Base-by-base conservation (phyloP, 2,329 filamentous ascomycete species). In the Alternaria arbusti region DNA sequence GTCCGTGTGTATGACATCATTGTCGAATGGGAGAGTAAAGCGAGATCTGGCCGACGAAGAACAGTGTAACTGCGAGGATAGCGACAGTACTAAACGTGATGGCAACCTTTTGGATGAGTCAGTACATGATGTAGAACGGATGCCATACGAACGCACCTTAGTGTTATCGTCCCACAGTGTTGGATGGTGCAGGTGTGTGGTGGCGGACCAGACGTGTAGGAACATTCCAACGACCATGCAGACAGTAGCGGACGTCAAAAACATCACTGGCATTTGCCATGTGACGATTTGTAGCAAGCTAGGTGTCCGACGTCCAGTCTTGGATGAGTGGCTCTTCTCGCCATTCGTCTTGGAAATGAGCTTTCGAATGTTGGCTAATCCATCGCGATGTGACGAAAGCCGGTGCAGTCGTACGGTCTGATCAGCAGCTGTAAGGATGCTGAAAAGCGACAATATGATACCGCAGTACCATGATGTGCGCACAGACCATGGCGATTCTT, bases 371-470 rank as follows among this genome's bases (percentile, higher is more conserved):
- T 77, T 72, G 8, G 61, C 46, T 5, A 77, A 66, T 1, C 79
- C 80, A 62, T 83, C 78, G 8, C 77, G 74, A 63, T 83, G 82
- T 4, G 78, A 76, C 12, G 80, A 80, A 6, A 84, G 68, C 1
- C 82, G 79, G 67, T 83, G 81, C 5, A 84, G 71, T 6, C 81
- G 78, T 9, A 84, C 78, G 4, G 79, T 81, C 63, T 83, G 81
- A 59, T 82, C 78, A 3, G 80, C 78, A 6, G 82, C 79, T 2
- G 82, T 80, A 10, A 86, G 76, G 7, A 86, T 80, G n/a, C 82
- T 82, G 61, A 85, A 85, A 4, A 87, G 77, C 1, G 85, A 79
- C 25, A 87, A 82, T 11, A 86, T 76, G 40, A 83, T 82, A 12
- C 81, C 82, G 54, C 76, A 78, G 67, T 79, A 83, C 80, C 80